These are phyloP conservation scores for Vicia villosa DNA, from an alignment of 306 rosid genomes.

Conservation along the genomic window DNA sequence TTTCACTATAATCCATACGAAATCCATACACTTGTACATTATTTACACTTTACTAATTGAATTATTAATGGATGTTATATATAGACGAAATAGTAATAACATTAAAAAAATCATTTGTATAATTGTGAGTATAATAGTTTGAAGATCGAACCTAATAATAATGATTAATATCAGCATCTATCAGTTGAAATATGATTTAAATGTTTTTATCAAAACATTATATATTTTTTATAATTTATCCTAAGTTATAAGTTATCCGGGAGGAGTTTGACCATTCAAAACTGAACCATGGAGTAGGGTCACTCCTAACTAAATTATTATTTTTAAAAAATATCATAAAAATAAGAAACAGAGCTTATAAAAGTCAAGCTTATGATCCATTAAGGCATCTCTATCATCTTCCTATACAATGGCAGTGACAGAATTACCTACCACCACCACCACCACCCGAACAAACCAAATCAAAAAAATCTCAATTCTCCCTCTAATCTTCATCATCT, in stretches of 20 bases:
- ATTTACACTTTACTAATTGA: no score
- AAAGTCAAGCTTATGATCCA: background rate
- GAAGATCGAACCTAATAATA: no score
- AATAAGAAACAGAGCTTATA: background rate
- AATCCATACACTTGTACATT: no score
- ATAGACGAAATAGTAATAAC: no score
- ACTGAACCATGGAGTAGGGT: background rate
- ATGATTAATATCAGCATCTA: no score
- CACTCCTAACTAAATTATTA: background rate
- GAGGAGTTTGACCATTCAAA: background rate
- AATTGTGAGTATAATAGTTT: no score
- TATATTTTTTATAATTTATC: no score
- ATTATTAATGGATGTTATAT: no score
- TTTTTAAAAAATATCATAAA: background rate
- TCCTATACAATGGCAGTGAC: background rate
- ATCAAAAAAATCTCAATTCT: background rate
- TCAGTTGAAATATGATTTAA: no score
- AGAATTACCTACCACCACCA: background rate
- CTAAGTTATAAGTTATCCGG: background rate
- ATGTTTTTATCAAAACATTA: no score
- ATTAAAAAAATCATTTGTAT: no score
- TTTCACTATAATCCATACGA: no score
- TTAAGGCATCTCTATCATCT: background rate
- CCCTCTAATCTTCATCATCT: slow-evolving; percentile 1
- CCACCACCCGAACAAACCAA: background rate